A percentile compares a stretch with the other conserved stretches of the same genome.
phyloP scores from a whole-genome alignment of 441 rosid genomes.

The Flueggea neowawraea region DNA sequence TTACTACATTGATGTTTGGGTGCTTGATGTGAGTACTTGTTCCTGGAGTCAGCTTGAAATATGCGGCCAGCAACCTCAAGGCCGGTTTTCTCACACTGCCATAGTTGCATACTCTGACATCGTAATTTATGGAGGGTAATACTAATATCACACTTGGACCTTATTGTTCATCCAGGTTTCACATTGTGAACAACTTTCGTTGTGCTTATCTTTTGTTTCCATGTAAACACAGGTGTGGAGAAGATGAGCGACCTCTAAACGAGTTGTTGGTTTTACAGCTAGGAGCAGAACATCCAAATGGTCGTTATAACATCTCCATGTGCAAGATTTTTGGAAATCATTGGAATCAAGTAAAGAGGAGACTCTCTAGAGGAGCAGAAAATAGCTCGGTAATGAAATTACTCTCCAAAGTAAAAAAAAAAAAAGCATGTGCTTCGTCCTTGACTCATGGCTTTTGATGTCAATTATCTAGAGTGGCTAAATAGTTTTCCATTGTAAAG shows the following conservation, averaged over 20 bases:
- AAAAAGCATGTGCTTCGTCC: neutral
- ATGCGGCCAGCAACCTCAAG: constrained; percentile 64
- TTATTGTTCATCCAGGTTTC: too few species aligned
- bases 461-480: neutral
- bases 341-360: constrained; percentile 42
- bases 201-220: neutral
- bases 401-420: neutral
- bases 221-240: constrained; percentile 53
- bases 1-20: constrained; percentile 71
- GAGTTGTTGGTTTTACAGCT: constrained; percentile 61
- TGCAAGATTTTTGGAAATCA: constrained; percentile 43
- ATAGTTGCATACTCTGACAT: constrained; percentile 40
- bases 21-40: constrained; percentile 38
- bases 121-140: constrained; percentile 67
- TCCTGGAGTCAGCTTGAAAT: constrained; percentile 50
- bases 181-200: too few species aligned
- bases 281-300: constrained; percentile 38
- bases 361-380: constrained; percentile 23
- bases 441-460: neutral
- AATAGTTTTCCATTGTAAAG: constrained; percentile 10
- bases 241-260: constrained; percentile 72
- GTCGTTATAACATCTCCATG: constrained; percentile 28
- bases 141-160: too few species aligned
- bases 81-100: constrained; percentile 77
- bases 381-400: constrained; percentile 25